These are phyloP conservation scores for Candida sphagnicola DNA, from an alignment of 805 yeast species.

Conservation along the genomic window DNA sequence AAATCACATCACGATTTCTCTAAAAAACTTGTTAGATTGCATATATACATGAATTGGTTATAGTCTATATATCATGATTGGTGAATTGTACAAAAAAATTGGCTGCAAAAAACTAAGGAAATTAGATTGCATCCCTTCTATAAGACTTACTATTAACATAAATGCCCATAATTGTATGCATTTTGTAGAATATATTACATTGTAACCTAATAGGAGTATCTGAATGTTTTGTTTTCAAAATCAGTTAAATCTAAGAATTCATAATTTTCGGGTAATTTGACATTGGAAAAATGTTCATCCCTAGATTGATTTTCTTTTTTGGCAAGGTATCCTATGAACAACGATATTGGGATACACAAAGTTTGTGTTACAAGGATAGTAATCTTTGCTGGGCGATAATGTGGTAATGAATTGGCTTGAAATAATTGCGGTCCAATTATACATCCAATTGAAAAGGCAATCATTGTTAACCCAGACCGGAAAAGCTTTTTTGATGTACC, in stretches of 20 bases:
- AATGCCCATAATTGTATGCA: too few species aligned
- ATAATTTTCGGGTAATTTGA: slow-evolving; percentile 26
- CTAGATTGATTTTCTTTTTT: slow-evolving; percentile 49
- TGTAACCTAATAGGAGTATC: slow-evolving; percentile 50
- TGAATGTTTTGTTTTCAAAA: slow-evolving; percentile 51
- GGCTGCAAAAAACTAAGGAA: too few species aligned
- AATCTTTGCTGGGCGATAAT: slow-evolving; percentile 56
- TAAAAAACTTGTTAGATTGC: too few species aligned
- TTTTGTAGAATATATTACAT: too few species aligned
- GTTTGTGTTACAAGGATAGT: slow-evolving; percentile 50
- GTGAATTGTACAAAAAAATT: too few species aligned
- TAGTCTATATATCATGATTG: too few species aligned
- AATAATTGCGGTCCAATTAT: slow-evolving; percentile 69
- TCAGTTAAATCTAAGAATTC: slow-evolving; percentile 59
- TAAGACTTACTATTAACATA: too few species aligned
- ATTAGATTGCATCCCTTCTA: too few species aligned
- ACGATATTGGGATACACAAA: slow-evolving; percentile 40
- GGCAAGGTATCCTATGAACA: slow-evolving; percentile 40
- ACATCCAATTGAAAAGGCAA: slow-evolving; percentile 66
- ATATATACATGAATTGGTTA: too few species aligned
- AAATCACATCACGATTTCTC: too few species aligned
- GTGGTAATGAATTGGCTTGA: slow-evolving; percentile 47
- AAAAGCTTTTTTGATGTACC: slow-evolving; percentile 73
- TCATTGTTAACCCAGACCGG: slow-evolving; percentile 53
- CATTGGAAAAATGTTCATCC: slow-evolving; percentile 21